Evolutionary conservation across 371 early-diverging fungal genomes (phyloP).

Genomic region (Gilbertella persicaria): DNA sequence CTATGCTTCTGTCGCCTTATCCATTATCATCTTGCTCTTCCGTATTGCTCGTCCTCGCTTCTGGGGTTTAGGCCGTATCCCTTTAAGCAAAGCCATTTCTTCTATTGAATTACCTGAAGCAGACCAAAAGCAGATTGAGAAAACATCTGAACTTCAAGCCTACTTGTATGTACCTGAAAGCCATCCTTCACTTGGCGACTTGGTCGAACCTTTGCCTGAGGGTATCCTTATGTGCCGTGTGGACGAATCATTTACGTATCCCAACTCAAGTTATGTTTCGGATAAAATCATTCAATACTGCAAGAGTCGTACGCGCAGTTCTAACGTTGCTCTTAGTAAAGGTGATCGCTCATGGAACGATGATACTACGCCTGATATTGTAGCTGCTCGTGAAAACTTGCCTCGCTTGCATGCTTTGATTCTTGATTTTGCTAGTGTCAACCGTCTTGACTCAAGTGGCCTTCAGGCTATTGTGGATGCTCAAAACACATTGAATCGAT

Average conservation of each 20-base stretch:
- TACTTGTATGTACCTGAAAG: conserved; percentile 46
- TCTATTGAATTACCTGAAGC: too few species aligned
- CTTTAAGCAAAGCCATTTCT: conserved; percentile 15
- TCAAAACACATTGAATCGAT: conserved; percentile 50
- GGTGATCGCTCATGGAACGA: conserved; percentile 59
- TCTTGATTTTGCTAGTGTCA: conserved; percentile 68
- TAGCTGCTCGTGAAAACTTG: conserved; percentile 25
- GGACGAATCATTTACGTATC: conserved; percentile 70
- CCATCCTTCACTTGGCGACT: conserved; percentile 40
- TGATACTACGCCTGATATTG: conserved; percentile 24
- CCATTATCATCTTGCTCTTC: conserved; percentile 64
- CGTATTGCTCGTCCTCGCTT: conserved; percentile 73
- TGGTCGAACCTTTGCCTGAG: conserved; percentile 45
- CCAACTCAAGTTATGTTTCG: conserved; percentile 62
- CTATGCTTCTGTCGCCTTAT: conserved; percentile 62
- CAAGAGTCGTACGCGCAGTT: conserved; percentile 36
- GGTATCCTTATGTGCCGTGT: conserved; percentile 65
- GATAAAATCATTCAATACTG: conserved; percentile 50
- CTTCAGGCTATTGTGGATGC: conserved; percentile 63
- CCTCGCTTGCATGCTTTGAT: conserved; percentile 64
- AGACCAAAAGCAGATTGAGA: too few species aligned
- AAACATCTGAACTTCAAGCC: conserved; percentile 18
- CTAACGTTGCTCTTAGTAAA: conserved; percentile 21
- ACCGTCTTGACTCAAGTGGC: conserved; percentile 68
- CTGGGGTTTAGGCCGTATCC: conserved; percentile 45